These are phyloP conservation scores for Chytridium lagenaria DNA, from an alignment of 371 early-diverging fungal species.

Conservation along the genomic window DNA sequence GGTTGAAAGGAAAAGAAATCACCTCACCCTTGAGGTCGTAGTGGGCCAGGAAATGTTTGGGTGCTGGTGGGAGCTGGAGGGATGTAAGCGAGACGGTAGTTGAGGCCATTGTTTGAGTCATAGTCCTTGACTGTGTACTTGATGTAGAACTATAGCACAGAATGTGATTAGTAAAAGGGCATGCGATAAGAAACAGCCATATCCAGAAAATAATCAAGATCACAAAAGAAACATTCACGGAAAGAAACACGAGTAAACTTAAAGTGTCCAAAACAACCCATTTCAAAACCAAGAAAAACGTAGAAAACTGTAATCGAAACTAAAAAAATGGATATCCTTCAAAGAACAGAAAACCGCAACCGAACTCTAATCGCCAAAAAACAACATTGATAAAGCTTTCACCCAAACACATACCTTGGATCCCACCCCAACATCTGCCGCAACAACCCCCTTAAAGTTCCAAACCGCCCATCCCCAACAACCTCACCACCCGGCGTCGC, in stretches of 20 bases:
- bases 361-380: not conserved
- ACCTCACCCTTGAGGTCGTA: not conserved
- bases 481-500: not conserved
- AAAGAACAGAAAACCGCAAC: too few species aligned
- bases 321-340: too few species aligned
- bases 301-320: too few species aligned
- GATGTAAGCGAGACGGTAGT: conserved; percentile 10
- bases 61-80: not conserved
- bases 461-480: conserved; percentile 3
- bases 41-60: not conserved
- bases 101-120: not conserved
- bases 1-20: too few species aligned
- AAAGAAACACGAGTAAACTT: too few species aligned
- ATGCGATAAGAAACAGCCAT: too few species aligned
- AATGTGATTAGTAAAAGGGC: too few species aligned
- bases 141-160: not conserved
- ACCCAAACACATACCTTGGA: not conserved
- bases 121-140: not conserved
- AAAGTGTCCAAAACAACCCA: not conserved
- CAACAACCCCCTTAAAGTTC: not conserved
- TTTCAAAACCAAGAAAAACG: too few species aligned
- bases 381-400: not conserved
- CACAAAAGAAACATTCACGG: too few species aligned
- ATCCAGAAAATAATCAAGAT: too few species aligned
- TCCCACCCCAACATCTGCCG: not conserved